Conservation (phyloP, 257 asterid species). For the Solanum corneliomulleri region DNA sequence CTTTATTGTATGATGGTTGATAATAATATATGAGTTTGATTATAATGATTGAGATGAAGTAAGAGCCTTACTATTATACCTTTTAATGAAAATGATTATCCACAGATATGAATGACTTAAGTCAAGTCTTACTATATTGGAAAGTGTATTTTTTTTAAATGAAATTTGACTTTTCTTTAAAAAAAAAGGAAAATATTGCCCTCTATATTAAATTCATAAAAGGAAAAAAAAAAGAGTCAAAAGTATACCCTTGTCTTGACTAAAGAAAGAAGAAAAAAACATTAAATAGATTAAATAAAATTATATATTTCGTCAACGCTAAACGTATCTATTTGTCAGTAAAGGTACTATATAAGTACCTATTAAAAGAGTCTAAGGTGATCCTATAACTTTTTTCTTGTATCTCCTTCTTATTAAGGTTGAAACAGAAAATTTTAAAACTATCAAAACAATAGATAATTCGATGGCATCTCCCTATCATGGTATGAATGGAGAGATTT, state of each 20-base stretch:
- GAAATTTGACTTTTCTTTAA: neutral
- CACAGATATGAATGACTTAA: neutral
- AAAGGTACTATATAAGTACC: neutral
- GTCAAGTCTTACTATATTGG: neutral
- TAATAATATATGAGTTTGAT: too few relatives aligned
- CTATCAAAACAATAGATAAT: neutral
- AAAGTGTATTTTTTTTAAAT: neutral
- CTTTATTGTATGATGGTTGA: too few relatives aligned
- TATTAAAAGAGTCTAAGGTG: neutral
- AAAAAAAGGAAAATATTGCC: neutral
- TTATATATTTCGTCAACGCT: neutral
- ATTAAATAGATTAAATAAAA: neutral
- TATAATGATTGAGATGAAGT: neutral
- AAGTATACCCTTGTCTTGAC: neutral
- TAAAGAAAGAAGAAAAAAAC: neutral
- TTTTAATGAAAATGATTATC: neutral
- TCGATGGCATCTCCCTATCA: neutral
- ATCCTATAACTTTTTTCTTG: neutral
- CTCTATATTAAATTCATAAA: neutral
- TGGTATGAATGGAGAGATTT: neutral
- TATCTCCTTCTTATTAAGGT: neutral
- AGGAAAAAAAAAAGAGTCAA: neutral
- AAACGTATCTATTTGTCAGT: neutral
- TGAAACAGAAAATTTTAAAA: neutral
- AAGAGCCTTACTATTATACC: neutral